Base-by-base conservation (phyloP, 495 filamentous ascomycete genomes). In the Polyplosphaeria fusca region DNA sequence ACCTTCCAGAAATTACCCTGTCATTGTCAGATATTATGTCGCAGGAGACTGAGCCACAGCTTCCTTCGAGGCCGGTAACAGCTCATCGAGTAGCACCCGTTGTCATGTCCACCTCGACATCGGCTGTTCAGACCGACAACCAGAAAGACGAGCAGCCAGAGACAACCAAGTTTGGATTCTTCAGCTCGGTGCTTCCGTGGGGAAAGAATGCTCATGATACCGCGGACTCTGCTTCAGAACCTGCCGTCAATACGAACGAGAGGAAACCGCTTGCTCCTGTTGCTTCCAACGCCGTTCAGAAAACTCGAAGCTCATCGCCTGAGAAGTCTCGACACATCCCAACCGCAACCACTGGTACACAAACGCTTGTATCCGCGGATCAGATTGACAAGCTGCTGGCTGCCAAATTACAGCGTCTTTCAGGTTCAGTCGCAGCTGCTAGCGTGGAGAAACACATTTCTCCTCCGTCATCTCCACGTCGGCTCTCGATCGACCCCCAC, bases 351-450 rank as follows among this genome's bases (percentile, higher is more conserved):
- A 67, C 65, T 42, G 68, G 63, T 19, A 72, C 70, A 13, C 71
- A 74, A 60, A 74, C 71, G 0, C 59, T 66, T 46, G 64, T 74
- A 4, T 69, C 69, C 16, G 59, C 69, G 2, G 58, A 58, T 2
- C 66, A 74, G 43, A 71, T 74, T 30, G 71, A 74, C 30, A 59
- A 61, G 22, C 60, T 74, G 32, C 30, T 74, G 14, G 37, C 23
- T 26, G 22, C 30, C 7, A 63, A 52, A 16, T n/a, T 23, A 5
- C 51, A 54, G 18, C 45, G 52, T 18, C 11, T 37, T 42, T 51
- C 57, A 37, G 47, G 47, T 4, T 42, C 42, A n/a, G 13, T 56
- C 28, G 62, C 47, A 12, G 41, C 57, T 48, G 52, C 57, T 23
- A 57, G 62, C 47, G 46, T 60, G 4, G 61, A 60, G 16, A 63